These are phyloP conservation scores for Ceratocystis albifundus DNA, from an alignment of 2,329 filamentous ascomycete genomes.

Conservation along the genomic window DNA sequence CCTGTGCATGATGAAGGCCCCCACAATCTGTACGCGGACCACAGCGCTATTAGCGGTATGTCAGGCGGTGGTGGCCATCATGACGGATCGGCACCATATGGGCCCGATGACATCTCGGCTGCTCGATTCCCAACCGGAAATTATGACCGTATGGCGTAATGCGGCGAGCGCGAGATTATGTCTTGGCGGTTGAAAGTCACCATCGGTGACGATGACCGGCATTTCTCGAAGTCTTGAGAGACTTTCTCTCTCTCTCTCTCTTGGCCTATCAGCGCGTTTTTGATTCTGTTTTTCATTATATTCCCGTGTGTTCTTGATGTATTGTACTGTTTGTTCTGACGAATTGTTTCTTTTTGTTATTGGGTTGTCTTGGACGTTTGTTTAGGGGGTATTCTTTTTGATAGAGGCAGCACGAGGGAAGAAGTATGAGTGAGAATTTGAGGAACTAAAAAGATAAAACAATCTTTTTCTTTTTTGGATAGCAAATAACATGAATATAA, in stretches of 20 bases:
- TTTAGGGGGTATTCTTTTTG: not conserved
- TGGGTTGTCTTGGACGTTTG: conserved; percentile 4
- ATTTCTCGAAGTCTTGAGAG: too few relatives aligned
- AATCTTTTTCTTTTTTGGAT: too few relatives aligned
- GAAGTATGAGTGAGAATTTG: too few relatives aligned
- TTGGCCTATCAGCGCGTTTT: not conserved
- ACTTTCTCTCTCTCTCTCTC: too few relatives aligned
- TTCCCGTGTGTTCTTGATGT: conserved; percentile 1
- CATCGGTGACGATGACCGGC: too few relatives aligned
- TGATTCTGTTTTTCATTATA: not conserved
- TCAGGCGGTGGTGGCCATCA: not conserved
- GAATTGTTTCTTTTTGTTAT: not conserved
- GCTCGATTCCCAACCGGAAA: conserved; percentile 42
- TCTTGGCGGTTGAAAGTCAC: too few relatives aligned
- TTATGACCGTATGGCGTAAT: conserved; percentile 38
- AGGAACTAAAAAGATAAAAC: too few relatives aligned
- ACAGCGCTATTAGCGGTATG: not conserved
- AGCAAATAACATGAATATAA: too few relatives aligned
- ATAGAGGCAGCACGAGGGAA: too few relatives aligned
- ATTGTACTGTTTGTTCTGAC: too few relatives aligned
- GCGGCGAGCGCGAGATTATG: too few relatives aligned
- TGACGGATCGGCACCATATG: conserved; percentile 17
- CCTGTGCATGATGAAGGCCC: conserved; percentile 19
- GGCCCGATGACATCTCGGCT: conserved; percentile 21
- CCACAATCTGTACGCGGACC: conserved; percentile 11